phyloP scores from a whole-genome alignment of 768 basidiomycete genomes.

The Amanita phalloides region DNA sequence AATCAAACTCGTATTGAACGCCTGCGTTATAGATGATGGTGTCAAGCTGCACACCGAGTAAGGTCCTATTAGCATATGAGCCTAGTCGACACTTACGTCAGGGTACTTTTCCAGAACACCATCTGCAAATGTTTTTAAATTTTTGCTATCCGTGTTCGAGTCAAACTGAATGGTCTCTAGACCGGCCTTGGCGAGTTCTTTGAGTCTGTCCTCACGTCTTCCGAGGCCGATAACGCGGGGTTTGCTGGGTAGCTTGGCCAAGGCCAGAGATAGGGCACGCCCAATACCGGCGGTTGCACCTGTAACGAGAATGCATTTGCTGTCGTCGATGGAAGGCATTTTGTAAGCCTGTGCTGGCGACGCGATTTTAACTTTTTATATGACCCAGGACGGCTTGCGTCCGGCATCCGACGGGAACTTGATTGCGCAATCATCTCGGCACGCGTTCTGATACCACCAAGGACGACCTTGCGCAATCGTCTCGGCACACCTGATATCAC shows the following conservation, averaged over 20 bases:
- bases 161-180: constrained; percentile 35
- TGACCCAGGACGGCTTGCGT: too few relatives aligned
- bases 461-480: too few relatives aligned
- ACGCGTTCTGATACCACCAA: too few relatives aligned
- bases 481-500: too few relatives aligned
- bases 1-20: constrained; percentile 38
- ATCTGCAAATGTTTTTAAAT: constrained; percentile 30
- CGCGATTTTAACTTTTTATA: too few relatives aligned
- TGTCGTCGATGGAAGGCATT: constrained; percentile 30
- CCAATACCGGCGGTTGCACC: constrained; percentile 55
- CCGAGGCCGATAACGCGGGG: constrained; percentile 42
- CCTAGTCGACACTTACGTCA: constrained; percentile 5
- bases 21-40: constrained; percentile 43
- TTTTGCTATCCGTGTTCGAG: constrained; percentile 24
- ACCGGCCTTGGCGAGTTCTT: constrained; percentile 30
- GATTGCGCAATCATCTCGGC: too few relatives aligned
- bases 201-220: constrained; percentile 41
- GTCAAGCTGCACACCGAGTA: constrained; percentile 32
- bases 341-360: too few relatives aligned
- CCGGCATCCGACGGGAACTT: background rate
- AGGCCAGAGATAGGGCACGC: constrained; percentile 39
- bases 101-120: constrained; percentile 22
- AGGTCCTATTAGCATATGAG: background rate
- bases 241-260: constrained; percentile 33
- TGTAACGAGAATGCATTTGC: constrained; percentile 40